phyloP scores from a whole-genome alignment of 192 early-diverging fungal species.

The Blastocladiella britannica region DNA sequence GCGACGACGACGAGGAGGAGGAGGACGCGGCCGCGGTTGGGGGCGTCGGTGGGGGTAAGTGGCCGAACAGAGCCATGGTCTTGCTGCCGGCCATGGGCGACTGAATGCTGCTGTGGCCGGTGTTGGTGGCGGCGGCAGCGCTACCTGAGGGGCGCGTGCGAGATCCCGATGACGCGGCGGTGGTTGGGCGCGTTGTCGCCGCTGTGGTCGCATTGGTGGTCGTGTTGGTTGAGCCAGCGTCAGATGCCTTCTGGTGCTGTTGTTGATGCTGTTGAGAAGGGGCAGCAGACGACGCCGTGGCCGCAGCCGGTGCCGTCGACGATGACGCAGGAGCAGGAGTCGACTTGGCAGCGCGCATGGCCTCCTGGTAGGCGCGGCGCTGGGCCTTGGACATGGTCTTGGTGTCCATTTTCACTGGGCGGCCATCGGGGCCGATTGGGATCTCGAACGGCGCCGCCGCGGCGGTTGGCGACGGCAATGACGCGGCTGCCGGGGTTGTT shows the following conservation, averaged over 20 bases:
- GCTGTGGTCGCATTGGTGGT: slow-evolving; percentile 1
- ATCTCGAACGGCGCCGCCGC: not conserved
- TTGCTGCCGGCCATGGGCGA: slow-evolving; percentile 16
- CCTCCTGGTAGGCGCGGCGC: slow-evolving; percentile 64
- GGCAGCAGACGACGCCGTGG: too few relatives aligned
- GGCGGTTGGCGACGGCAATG: too few relatives aligned
- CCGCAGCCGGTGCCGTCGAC: too few relatives aligned
- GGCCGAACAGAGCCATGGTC: slow-evolving; percentile 47
- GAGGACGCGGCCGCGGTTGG: slow-evolving; percentile 19
- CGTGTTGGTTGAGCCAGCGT: slow-evolving; percentile 1
- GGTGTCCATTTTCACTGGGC: slow-evolving; percentile 8
- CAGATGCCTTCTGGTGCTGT: slow-evolving; percentile 11
- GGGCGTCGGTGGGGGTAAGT: slow-evolving; percentile 38
- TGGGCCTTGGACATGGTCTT: slow-evolving; percentile 80
- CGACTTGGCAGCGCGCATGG: slow-evolving; percentile 60
- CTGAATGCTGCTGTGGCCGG: too few relatives aligned
- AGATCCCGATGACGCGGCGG: slow-evolving; percentile 4
- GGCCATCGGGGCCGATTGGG: not conserved
- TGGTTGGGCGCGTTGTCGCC: slow-evolving; percentile 1
- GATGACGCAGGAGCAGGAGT: slow-evolving; percentile 17
- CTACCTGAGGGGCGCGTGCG: slow-evolving; percentile 11
- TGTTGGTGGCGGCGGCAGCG: slow-evolving; percentile 10
- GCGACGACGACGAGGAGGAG: too few relatives aligned
- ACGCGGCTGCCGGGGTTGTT: too few relatives aligned
- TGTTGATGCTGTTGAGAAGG: slow-evolving; percentile 13